Evolutionary conservation across 1,284 basidiomycete genomes (phyloP), one percentile per base, ranked within the genome.

Genomic region (Porodaedalea pini): DNA sequence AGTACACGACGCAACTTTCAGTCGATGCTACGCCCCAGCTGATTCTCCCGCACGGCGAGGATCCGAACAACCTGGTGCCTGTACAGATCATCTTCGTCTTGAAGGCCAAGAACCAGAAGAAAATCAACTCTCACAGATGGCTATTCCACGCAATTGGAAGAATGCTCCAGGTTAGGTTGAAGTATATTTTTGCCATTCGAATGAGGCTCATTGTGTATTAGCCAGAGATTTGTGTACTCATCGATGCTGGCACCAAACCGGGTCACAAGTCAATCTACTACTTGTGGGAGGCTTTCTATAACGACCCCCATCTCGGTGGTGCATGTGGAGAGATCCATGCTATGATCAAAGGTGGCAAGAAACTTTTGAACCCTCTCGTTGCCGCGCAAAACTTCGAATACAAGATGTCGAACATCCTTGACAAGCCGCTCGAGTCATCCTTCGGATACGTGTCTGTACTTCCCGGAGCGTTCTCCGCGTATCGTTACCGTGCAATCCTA

Each of bases 331-430:
- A 96, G 78, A 95, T 94, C 64, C 90, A 93, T 62, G 94, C 94
- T 56, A 94, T 94, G 93, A 92, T 96, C 67, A 85, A 93, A 69
- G 89, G 89, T 31, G 95, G 96, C 27, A 88, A 77, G 71, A 96
- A 97, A 69, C 81, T 99, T 34, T 69, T 98, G 61, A 99, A 98
- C 67, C 96, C 96, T 11, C 78, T 98, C 45, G 85, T 95, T 31
- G 94, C 94, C 8, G 92, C 93, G 23, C 96, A 98, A 72, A 98
- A 98, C 73, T 98, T 99, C 67, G 96, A 99, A 74, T 98, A 98
- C 77, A 98, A 93, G 75, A 95, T 95, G 90, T 94, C 91, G 37
- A 95, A 95, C 71, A 96, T 97, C 66, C 77, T 95, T 25, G 91
- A 94, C 68, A 94, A 96, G 71, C 95, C 95, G 2, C 78, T 96